Evolutionary conservation across 164 flowering plant species (phyloP).

Genomic region (Vitis rupestris): DNA sequence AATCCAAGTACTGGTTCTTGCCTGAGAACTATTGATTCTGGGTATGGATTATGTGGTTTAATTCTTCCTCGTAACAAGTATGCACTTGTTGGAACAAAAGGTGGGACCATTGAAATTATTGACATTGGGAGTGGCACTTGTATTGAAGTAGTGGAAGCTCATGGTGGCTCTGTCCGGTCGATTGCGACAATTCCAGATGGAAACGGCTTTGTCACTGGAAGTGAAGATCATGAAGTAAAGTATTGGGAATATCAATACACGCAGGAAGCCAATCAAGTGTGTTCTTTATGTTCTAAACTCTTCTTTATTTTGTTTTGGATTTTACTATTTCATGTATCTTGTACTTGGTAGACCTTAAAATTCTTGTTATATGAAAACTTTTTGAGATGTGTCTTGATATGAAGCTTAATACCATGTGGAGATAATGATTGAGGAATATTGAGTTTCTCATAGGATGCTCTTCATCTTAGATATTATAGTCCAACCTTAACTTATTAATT

Average conservation of each 20-base stretch:
- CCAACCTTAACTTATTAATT: too few species aligned
- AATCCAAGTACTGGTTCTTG: constrained; percentile 90
- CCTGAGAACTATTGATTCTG: constrained; percentile 89
- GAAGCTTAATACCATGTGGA: too few species aligned
- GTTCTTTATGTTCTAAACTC: constrained; percentile 17
- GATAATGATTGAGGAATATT: too few species aligned
- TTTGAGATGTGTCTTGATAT: too few species aligned
- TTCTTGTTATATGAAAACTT: too few species aligned
- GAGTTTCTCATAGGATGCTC: too few species aligned
- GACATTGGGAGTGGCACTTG: constrained; percentile 84
- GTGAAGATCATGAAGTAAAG: constrained; percentile 87
- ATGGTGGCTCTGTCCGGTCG: constrained; percentile 69
- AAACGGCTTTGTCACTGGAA: constrained; percentile 86
- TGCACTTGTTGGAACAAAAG: constrained; percentile 88
- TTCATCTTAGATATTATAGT: too few species aligned
- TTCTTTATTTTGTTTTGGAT: neutral
- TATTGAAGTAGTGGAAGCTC: constrained; percentile 73
- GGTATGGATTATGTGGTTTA: constrained; percentile 76
- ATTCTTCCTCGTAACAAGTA: constrained; percentile 77
- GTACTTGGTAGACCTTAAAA: neutral
- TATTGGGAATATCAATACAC: constrained; percentile 78
- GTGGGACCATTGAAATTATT: constrained; percentile 79
- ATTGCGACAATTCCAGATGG: constrained; percentile 68
- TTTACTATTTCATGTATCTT: neutral
- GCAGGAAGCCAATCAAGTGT: constrained; percentile 62